These are phyloP conservation scores for Plasmodium relictum DNA, from an alignment of 169 alveolate species.

Conservation along the genomic window DNA sequence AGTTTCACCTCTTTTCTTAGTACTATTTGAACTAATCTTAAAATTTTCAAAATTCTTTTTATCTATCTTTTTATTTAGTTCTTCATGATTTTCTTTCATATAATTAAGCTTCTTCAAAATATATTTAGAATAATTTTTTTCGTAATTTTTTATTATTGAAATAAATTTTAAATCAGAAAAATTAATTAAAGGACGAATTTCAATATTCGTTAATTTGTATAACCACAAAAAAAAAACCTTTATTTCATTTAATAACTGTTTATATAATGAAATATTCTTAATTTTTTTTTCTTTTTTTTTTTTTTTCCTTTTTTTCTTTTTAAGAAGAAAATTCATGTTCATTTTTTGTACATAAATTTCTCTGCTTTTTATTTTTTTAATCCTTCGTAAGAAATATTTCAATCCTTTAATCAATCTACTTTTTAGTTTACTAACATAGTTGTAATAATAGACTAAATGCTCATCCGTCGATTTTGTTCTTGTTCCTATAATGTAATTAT, in stretches of 20 bases:
- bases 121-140: constrained; percentile 30
- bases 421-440: constrained; percentile 47
- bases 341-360: constrained; percentile 13
- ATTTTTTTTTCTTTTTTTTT: constrained; percentile 15
- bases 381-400: constrained; percentile 27
- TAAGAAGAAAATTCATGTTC: constrained; percentile 25
- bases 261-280: constrained; percentile 40
- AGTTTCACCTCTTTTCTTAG: not conserved
- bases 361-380: constrained; percentile 38
- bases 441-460: constrained; percentile 49
- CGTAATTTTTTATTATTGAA: constrained; percentile 34
- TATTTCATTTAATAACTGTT: constrained; percentile 64
- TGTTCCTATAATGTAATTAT: constrained; percentile 62
- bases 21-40: not conserved
- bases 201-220: constrained; percentile 59
- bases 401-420: constrained; percentile 54
- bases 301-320: constrained; percentile 18
- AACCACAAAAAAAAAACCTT: constrained; percentile 71
- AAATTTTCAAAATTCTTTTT: not conserved
- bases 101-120: constrained; percentile 6
- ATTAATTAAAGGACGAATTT: constrained; percentile 55
- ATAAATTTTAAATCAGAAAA: constrained; percentile 56
- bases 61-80: not conserved
- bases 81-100: not conserved
- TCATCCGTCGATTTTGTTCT: constrained; percentile 76